Conservation (phyloP, 768 basidiomycete genomes). For the Tylopilus subfusipes region DNA sequence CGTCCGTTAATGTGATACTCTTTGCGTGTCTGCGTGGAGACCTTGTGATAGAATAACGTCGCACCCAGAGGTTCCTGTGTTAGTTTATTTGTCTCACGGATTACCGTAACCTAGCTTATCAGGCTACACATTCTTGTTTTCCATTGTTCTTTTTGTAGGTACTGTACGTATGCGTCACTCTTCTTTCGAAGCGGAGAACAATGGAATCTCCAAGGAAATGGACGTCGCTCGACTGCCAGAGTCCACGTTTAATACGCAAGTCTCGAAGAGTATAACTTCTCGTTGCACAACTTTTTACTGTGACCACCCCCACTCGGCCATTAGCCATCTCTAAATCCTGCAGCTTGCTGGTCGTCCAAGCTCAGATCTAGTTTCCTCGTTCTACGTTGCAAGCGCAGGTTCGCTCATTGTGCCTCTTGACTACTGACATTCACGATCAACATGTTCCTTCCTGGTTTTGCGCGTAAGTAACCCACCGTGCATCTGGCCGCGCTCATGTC, state of each 20-base stretch:
- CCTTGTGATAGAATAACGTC: constrained; percentile 2
- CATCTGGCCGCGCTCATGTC: background rate
- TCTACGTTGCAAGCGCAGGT: constrained; percentile 19
- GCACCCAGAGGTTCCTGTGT: background rate
- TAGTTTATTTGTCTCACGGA: constrained; percentile 13
- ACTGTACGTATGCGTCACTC: constrained; percentile 6
- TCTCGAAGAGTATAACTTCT: background rate
- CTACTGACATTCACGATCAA: constrained; percentile 1
- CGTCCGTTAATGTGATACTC: background rate
- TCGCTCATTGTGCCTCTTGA: constrained; percentile 9
- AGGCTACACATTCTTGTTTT: constrained; percentile 12
- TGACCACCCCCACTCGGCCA: background rate
- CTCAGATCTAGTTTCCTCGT: constrained; percentile 1
- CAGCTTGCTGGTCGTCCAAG: constrained; percentile 29
- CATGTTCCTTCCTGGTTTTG: constrained; percentile 28
- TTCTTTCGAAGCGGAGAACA: constrained; percentile 17
- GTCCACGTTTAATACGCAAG: constrained; percentile 1
- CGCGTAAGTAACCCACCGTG: constrained; percentile 18
- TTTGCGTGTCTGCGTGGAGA: constrained; percentile 5
- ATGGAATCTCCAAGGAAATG: constrained; percentile 29
- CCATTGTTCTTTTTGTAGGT: constrained; percentile 21
- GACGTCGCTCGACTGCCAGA: background rate
- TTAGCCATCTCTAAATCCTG: background rate
- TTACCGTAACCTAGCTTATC: constrained; percentile 19
- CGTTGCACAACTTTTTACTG: background rate